Evolutionary conservation across 805 yeast genomes (phyloP), one percentile per base, ranked within the genome.

Genomic region (Debaryomyces castellii): DNA sequence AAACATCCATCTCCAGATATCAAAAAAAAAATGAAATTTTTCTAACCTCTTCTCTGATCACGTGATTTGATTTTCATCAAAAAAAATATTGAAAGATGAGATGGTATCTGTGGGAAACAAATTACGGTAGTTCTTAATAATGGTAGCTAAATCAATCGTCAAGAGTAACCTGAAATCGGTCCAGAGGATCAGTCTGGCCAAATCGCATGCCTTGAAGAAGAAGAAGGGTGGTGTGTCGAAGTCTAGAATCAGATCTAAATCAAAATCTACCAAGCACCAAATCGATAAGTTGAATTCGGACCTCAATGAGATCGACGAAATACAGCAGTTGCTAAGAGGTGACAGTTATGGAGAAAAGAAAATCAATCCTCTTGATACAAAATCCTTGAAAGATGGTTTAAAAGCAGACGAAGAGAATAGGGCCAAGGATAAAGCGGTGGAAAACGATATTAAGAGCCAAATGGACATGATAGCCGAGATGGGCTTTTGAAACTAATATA

Each of bases 381-480:
- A 65, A 37, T 47, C 52, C 14, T 53, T 72, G 43, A 61, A 67
- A 39, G 58, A 64, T n/a, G 80, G 73, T 44, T 66, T 71, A 49
- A 52, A 58, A 44, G 54, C 58, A 39, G 81, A 78, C 48, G 59
- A 59, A 33, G 57, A 64, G 42, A 59, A 52, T 6, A 54, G 58
- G 39, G 57, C 55, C 22, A 49, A 54, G 39, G 59, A 64, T 24
- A 63, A 66, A 50, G 48, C 59, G 47, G 66, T 70, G 4, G 73
- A 74, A n/a, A 54, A 58, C 33, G 81, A 76, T 42, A 50, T 79
- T 27, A 62, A 68, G 14, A 59, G 59, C 39, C 83, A 79, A 56
- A 51, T 79, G 48, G 81, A 78, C 46, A 49, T 77, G 52, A 64
- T 79, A 17, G 69, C 74, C 16, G 80, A 72, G 4, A 68, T 78